Evolutionary conservation across 1,139 yeast genomes (phyloP).

Genomic region (Hyphopichia fennica): DNA sequence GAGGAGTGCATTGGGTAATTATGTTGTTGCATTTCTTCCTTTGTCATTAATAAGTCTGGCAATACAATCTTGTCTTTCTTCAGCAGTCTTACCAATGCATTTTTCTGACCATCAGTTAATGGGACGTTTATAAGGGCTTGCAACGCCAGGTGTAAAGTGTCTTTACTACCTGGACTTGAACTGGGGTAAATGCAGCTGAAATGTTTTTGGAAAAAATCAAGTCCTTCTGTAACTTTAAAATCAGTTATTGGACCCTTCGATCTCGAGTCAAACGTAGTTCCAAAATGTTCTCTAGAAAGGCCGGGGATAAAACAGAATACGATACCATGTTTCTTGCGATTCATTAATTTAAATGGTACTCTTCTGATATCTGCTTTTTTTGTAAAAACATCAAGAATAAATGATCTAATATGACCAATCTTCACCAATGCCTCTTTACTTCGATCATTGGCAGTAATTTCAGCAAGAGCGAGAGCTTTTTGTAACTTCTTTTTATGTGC

Average conservation of each 20-base stretch:
- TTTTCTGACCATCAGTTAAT: conserved; percentile 54
- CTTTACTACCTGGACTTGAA: conserved; percentile 62
- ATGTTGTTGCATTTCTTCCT: conserved; percentile 45
- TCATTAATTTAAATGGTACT: conserved; percentile 21
- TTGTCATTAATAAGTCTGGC: conserved; percentile 51
- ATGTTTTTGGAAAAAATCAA: conserved; percentile 35
- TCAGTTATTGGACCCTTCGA: neutral
- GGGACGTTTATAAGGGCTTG: conserved; percentile 58
- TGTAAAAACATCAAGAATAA: neutral
- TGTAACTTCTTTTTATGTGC: conserved; percentile 33
- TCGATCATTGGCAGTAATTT: conserved; percentile 20
- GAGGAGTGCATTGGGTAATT: conserved; percentile 59
- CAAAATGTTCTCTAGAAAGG: conserved; percentile 47
- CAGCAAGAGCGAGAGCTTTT: conserved; percentile 33
- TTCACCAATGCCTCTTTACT: neutral
- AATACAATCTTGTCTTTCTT: conserved; percentile 46
- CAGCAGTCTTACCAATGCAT: conserved; percentile 29
- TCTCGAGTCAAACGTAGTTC: conserved; percentile 11
- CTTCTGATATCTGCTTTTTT: conserved; percentile 25
- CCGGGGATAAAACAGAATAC: conserved; percentile 73
- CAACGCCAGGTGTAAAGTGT: conserved; percentile 53
- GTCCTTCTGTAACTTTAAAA: conserved; percentile 12
- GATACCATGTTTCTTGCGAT: conserved; percentile 33
- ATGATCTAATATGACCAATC: conserved; percentile 1
- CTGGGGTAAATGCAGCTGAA: conserved; percentile 47